These are phyloP conservation scores for Kappamyces sp. DNA, from an alignment of 192 early-diverging fungal species.

Conservation along the genomic window DNA sequence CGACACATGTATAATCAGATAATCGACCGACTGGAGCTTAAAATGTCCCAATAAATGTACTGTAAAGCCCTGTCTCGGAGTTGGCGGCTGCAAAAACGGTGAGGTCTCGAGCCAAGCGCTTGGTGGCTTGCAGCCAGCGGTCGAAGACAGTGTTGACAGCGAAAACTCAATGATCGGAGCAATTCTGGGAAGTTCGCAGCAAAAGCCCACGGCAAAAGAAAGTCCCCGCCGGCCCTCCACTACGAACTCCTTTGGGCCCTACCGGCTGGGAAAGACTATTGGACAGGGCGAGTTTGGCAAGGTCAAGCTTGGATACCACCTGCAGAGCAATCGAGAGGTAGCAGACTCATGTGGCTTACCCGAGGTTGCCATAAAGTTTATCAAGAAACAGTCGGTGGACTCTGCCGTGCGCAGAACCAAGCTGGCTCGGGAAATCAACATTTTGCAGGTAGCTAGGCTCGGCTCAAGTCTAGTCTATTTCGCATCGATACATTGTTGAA, in stretches of 20 bases:
- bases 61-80: no score
- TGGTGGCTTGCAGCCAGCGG: no score
- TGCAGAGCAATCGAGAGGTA: slow-evolving; percentile 4
- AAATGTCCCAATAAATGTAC: no score
- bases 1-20: slow-evolving; percentile 42
- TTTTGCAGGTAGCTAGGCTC: slow-evolving; percentile 34
- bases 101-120: no score
- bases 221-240: background rate
- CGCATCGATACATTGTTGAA: slow-evolving; percentile 30
- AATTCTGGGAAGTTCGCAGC: no score
- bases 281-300: slow-evolving; percentile 60
- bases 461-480: slow-evolving; percentile 20
- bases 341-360: background rate
- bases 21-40: slow-evolving; percentile 5
- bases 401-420: slow-evolving; percentile 22
- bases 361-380: slow-evolving; percentile 86
- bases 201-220: no score
- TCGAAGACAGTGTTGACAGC: no score
- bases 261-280: slow-evolving; percentile 39
- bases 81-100: no score
- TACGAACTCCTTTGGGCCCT: slow-evolving; percentile 42
- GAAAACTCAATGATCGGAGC: no score
- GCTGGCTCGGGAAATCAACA: slow-evolving; percentile 31
- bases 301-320: slow-evolving; percentile 40
- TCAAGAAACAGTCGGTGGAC: slow-evolving; percentile 68